phyloP scores from a whole-genome alignment of 108 stramenopile genomes.

The Skeletonema costatum region DNA sequence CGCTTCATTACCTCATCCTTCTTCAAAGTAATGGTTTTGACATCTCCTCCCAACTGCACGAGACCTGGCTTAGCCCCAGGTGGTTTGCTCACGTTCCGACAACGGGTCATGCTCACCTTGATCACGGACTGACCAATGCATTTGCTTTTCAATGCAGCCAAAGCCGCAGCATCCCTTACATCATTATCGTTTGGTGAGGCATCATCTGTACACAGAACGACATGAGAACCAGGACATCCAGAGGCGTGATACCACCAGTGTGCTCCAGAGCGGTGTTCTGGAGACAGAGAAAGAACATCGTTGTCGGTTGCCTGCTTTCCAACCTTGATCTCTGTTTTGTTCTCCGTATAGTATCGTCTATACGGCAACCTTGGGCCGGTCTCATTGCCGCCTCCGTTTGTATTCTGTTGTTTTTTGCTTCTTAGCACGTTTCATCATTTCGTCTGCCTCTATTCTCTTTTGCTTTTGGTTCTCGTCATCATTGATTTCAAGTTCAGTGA shows the following conservation, averaged over 20 bases:
- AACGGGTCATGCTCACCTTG: constrained; percentile 81
- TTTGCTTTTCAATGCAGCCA: constrained; percentile 88
- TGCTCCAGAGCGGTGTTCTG: constrained; percentile 74
- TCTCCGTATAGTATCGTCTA: constrained; percentile 63
- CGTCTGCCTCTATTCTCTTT: constrained; percentile 65
- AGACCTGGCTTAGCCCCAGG: constrained; percentile 87
- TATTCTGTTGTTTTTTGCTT: constrained; percentile 43
- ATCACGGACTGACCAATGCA: constrained; percentile 68
- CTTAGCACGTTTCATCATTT: constrained; percentile 1
- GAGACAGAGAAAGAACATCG: constrained; percentile 74
- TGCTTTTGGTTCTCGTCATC: constrained; percentile 54
- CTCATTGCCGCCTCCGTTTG: background rate
- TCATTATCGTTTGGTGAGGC: constrained; percentile 67
- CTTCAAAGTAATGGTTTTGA: constrained; percentile 77
- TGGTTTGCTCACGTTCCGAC: constrained; percentile 87
- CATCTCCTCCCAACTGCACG: constrained; percentile 76
- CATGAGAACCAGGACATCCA: constrained; percentile 90
- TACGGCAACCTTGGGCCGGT: constrained; percentile 67
- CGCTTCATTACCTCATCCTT: constrained; percentile 76
- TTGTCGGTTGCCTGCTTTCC: constrained; percentile 90
- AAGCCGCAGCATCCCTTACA: constrained; percentile 75
- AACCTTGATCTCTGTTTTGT: constrained; percentile 82
- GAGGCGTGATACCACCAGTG: constrained; percentile 94
- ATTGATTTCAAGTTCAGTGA: constrained; percentile 61
- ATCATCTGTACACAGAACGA: constrained; percentile 73